These are phyloP conservation scores for Hyphopichia khmerensis DNA, from an alignment of 1,139 yeast genomes.

Conservation along the genomic window DNA sequence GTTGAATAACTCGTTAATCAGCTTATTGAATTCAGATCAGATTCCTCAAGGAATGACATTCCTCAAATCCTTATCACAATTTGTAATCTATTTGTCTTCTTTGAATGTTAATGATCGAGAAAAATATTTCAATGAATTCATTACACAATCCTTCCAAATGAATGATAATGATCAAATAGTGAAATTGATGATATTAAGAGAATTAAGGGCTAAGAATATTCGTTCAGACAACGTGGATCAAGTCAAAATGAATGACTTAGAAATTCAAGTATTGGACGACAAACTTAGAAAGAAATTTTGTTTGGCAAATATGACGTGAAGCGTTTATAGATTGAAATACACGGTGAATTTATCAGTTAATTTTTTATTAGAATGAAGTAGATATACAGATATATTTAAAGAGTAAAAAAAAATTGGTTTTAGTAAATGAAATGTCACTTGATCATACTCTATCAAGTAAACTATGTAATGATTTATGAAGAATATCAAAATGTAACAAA, in stretches of 20 bases:
- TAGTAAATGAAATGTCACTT: conserved; percentile 11
- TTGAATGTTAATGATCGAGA: conserved; percentile 14
- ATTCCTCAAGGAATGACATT: conserved; percentile 3
- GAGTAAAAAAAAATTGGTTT: conserved; percentile 13
- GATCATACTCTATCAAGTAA: neutral
- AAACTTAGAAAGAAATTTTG: conserved; percentile 14
- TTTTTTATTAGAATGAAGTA: neutral
- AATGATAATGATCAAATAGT: conserved; percentile 22
- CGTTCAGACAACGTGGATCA: conserved; percentile 22
- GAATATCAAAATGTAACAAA: neutral
- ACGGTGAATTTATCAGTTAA: neutral
- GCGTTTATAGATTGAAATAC: neutral
- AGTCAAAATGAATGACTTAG: conserved; percentile 22
- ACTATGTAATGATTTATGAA: neutral
- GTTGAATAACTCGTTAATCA: neutral
- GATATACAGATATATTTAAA: conserved; percentile 1
- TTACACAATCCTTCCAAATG: conserved; percentile 10
- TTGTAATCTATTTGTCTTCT: conserved; percentile 15
- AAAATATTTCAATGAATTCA: conserved; percentile 14
- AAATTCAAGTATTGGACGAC: conserved; percentile 16
- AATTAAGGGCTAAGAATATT: conserved; percentile 15
- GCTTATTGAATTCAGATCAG: neutral
- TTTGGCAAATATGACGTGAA: conserved; percentile 7
- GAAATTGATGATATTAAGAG: conserved; percentile 19
- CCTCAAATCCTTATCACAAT: conserved; percentile 14